A percentile compares a stretch with the other conserved stretches of the same genome.
Evolutionary conservation across 2,329 filamentous ascomycete genomes (phyloP).

Genomic region (Paraconiothyrium sp.): DNA sequence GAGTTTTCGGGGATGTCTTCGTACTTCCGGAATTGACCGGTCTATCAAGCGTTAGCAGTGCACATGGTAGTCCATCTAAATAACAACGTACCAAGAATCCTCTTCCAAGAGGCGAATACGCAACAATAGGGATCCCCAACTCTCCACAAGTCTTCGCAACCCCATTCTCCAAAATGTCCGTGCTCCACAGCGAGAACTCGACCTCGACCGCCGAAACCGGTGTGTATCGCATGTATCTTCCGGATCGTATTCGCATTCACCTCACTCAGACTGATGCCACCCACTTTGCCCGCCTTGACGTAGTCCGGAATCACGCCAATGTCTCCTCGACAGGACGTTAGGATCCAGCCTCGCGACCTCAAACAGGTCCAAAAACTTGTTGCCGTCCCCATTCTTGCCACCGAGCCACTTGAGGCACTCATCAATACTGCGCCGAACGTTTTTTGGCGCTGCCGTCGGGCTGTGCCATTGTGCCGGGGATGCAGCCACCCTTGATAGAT

Average conservation of each 20-base stretch:
- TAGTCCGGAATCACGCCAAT: slow-evolving; percentile 53
- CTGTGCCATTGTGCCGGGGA: slow-evolving; percentile 39
- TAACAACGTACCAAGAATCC: slow-evolving; percentile 60
- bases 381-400: slow-evolving; percentile 56
- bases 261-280: slow-evolving; percentile 58
- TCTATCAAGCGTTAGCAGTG: slow-evolving; percentile 43
- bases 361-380: slow-evolving; percentile 61
- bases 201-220: slow-evolving; percentile 69
- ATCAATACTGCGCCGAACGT: slow-evolving; percentile 56
- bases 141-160: slow-evolving; percentile 67
- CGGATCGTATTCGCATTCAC: slow-evolving; percentile 57
- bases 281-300: slow-evolving; percentile 54
- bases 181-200: slow-evolving; percentile 67
- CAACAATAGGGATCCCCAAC: slow-evolving; percentile 72
- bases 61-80: slow-evolving; percentile 58
- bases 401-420: slow-evolving; percentile 56
- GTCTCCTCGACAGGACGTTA: slow-evolving; percentile 56
- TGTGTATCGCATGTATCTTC: slow-evolving; percentile 61
- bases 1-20: slow-evolving; percentile 69
- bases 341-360: slow-evolving; percentile 58
- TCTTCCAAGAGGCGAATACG: slow-evolving; percentile 74
- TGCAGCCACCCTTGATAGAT: slow-evolving; percentile 60
- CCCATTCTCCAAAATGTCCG: slow-evolving; percentile 66
- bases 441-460: slow-evolving; percentile 54
- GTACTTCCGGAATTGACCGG: slow-evolving; percentile 54